Percentiles rank a stretch among this genome's conserved stretches.
phyloP scores from a whole-genome alignment of 2,329 filamentous ascomycete species.

The Fusarium nelsonii region DNA sequence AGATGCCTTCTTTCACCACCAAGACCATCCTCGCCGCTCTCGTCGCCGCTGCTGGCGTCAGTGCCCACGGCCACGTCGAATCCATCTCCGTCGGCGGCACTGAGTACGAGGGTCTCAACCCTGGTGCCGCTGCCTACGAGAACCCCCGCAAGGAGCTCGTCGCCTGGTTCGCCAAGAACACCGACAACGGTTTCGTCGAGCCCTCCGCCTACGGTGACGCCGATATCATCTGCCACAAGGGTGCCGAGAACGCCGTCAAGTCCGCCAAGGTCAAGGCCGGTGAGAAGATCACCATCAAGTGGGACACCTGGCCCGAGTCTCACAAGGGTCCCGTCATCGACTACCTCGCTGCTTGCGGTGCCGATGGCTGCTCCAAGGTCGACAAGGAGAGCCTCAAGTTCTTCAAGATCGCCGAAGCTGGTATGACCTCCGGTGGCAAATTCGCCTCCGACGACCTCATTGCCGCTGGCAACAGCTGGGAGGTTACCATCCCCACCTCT shows the following conservation, averaged over 20 bases:
- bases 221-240: constrained; percentile 64
- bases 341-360: constrained; percentile 71
- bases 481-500: constrained; percentile 52
- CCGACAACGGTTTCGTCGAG: constrained; percentile 65
- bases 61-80: constrained; percentile 49
- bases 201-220: constrained; percentile 54
- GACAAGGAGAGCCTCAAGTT: constrained; percentile 68
- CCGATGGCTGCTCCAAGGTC: constrained; percentile 65
- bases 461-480: constrained; percentile 54
- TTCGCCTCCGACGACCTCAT: constrained; percentile 59
- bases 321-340: constrained; percentile 70
- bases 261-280: constrained; percentile 55
- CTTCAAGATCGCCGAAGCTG: constrained; percentile 73
- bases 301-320: constrained; percentile 57
- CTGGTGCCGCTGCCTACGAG: constrained; percentile 29
- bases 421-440: constrained; percentile 54
- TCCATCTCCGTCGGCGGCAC: constrained; percentile 47
- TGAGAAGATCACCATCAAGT: constrained; percentile 56
- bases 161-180: constrained; percentile 58
- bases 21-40: constrained; percentile 47
- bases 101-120: constrained; percentile 30
- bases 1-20: constrained; percentile 48
- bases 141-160: constrained; percentile 43
- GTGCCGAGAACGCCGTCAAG: constrained; percentile 53
- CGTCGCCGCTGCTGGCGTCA: constrained; percentile 45